Conservation (phyloP, 2,329 filamentous ascomycete species). For the Zalaria sp. region DNA sequence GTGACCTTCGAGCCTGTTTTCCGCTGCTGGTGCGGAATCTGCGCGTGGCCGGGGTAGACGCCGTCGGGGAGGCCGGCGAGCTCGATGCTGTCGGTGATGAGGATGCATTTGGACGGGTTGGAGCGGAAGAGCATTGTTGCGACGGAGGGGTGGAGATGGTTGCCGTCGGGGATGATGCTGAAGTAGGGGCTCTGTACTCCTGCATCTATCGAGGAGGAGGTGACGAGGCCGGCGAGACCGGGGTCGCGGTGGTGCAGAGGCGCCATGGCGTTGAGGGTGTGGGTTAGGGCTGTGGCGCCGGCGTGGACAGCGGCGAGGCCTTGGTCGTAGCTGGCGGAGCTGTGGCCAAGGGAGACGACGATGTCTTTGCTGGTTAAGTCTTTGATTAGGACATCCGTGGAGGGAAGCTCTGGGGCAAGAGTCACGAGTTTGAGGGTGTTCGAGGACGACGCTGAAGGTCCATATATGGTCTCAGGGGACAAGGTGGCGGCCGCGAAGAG, state of each 20-base stretch:
- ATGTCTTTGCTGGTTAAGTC: constrained; percentile 26
- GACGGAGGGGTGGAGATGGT: constrained; percentile 38
- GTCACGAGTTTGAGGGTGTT: constrained; percentile 35
- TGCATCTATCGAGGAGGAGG: constrained; percentile 11
- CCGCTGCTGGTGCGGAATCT: constrained; percentile 35
- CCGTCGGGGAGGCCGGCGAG: constrained; percentile 38
- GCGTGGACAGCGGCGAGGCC: constrained; percentile 30
- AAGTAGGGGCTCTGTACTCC: constrained; percentile 28
- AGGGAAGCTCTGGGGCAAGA: constrained; percentile 37
- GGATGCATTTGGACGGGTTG: constrained; percentile 32
- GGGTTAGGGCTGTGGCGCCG: constrained; percentile 38
- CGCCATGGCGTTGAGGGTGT: constrained; percentile 42
- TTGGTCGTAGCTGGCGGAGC: constrained; percentile 31
- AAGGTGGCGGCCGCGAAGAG: constrained; percentile 25
- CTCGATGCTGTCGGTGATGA: constrained; percentile 42
- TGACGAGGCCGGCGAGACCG: constrained; percentile 32
- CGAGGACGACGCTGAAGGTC: constrained; percentile 22
- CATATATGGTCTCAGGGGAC: constrained; percentile 28
- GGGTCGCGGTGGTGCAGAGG: constrained; percentile 36
- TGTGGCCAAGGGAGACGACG: constrained; percentile 36
- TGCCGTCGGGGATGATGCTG: constrained; percentile 38
- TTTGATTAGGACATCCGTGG: constrained; percentile 26
- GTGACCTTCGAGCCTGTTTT: constrained; percentile 36
- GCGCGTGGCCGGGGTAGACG: constrained; percentile 35
- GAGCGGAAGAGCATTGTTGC: constrained; percentile 34